phyloP scores from a whole-genome alignment of 2,329 filamentous ascomycete genomes.

The Colletotrichum tropicale region DNA sequence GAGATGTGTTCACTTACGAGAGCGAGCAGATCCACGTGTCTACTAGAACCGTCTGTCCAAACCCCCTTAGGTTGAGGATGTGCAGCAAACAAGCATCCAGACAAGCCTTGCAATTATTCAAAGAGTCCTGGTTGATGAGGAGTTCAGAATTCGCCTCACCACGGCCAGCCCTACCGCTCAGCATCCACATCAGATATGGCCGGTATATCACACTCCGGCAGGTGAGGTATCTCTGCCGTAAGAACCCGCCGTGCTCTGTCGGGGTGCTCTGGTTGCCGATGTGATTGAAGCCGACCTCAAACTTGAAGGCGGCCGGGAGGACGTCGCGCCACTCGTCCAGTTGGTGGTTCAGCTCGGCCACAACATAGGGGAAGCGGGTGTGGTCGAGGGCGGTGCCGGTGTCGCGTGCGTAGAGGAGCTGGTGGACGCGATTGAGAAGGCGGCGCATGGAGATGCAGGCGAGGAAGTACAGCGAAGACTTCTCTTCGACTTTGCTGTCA shows the following conservation, averaged over 20 bases:
- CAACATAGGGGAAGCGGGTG: constrained; percentile 49
- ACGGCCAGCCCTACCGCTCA: constrained; percentile 39
- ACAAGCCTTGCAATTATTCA: constrained; percentile 47
- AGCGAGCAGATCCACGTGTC: constrained; percentile 61
- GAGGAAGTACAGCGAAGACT: constrained; percentile 56
- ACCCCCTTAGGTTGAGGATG: constrained; percentile 50
- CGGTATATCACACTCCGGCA: constrained; percentile 58
- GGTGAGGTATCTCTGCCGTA: constrained; percentile 55
- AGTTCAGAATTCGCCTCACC: constrained; percentile 27
- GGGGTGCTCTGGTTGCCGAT: constrained; percentile 24
- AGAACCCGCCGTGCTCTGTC: constrained; percentile 50
- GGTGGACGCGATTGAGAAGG: constrained; percentile 51
- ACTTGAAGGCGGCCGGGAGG: constrained; percentile 45
- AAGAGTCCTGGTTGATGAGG: constrained; percentile 33
- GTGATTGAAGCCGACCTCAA: constrained; percentile 35
- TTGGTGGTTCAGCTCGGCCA: constrained; percentile 52
- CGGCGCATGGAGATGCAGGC: constrained; percentile 57
- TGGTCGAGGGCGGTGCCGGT: constrained; percentile 49
- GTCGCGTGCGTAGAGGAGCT: constrained; percentile 51
- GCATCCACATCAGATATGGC: constrained; percentile 55
- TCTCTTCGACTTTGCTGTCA: constrained; percentile 41
- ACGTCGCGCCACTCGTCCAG: constrained; percentile 54
- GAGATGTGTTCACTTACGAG: constrained; percentile 40
- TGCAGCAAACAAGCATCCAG: constrained; percentile 53
- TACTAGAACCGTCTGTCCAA: constrained; percentile 54